Base-by-base conservation (phyloP, 129 eudicot species). In the Saposhnikovia divaricata region DNA sequence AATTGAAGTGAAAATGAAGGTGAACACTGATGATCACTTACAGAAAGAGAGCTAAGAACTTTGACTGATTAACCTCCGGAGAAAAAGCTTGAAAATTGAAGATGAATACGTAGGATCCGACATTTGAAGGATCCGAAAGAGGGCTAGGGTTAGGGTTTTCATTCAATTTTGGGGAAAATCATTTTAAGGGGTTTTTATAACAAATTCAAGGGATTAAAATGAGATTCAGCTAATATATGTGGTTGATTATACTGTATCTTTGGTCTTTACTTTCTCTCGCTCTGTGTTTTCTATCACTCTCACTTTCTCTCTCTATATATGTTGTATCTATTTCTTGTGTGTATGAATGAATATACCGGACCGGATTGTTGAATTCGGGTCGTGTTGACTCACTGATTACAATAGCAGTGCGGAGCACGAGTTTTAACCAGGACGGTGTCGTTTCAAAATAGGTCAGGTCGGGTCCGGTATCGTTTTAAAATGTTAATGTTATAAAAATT, bases 131-230 rank as follows among this genome's bases (percentile, higher is more conserved):
- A 84, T 85, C 87, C 65, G 77, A 40, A 46, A 73, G 74, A 50
- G 76, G 83, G 80, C 74, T 89, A 84, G 91, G 87, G 88, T 91
- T 91, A 84, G 91, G 97, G 91, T 80, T 91, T 80, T 89, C 89
- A 83, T 85, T 87, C 84, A 81, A 85, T 71, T 53, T 80, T 50
- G 83, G 83, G 87, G 83, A 76, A 85, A 81, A 44, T 76, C 84
- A 85, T 79, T 27, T 72, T 72, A 38, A 74, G 28, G 83, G 78
- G 37, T 40, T 40, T 82, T 57, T 50, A 61, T 34, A 27, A 66
- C 61, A 45, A 81, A 81, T 80, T 82, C 31, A 78, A 59, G 72
- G 14, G 87, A 42, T 27, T 0, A 9, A 27, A 16, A 50, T 50
- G 7, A n/a, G 25, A 8, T 4, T 23, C 38, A 61, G 25, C 69